Base-by-base conservation (phyloP, 2,329 filamentous ascomycete genomes). In the Colletotrichum destructivum region DNA sequence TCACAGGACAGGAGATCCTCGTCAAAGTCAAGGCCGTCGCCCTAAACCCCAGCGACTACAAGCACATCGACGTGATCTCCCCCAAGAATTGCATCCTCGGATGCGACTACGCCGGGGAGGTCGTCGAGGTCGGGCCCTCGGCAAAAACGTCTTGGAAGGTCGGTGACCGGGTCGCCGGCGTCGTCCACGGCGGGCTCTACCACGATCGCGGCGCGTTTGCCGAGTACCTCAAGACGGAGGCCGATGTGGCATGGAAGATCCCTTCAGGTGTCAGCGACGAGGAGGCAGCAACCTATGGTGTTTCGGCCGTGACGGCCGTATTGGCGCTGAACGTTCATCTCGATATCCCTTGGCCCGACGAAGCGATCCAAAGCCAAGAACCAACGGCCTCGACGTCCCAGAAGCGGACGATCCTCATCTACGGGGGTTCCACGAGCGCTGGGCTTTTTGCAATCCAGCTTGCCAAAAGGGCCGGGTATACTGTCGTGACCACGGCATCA, bases 41-140 rank as follows among this genome's bases (percentile, higher is more conserved):
- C 11, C 74, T 82, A n/a, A 82, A 81, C 77, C 70, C 77, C 72
- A 67, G 79, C 15, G 80, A 82, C 69, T 78, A 76, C 55, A 81
- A 82, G 74, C 74, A 73, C 60, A 72, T 82, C 61, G 66, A 79
- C 59, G 18, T 56, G 21, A 56, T 81, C 54, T 79, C 75, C 6
- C 79, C 77, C 13, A 78, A 78, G 0, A 73, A 66, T 16, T 73
- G 65, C 62, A 76, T 80, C 47, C 66, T 79, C 64, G 69, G 82
- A 0, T 75, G 74, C 31, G 81, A 78, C 73, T 78, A 77, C 49
- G 77, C 82, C 0, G 81, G 82, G 3, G 76, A 76, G 11, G 78
- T 83, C 6, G 75, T 76, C 5, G 75, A 79, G 11, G 72, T 82
- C 4, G 80, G 81, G 3, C 44, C 75, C 12, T 69, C 69, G 49